A percentile compares a stretch with the other conserved stretches of the same genome.
Conservation (phyloP, 192 early-diverging fungal species). For the Umbelopsis sp. region DNA sequence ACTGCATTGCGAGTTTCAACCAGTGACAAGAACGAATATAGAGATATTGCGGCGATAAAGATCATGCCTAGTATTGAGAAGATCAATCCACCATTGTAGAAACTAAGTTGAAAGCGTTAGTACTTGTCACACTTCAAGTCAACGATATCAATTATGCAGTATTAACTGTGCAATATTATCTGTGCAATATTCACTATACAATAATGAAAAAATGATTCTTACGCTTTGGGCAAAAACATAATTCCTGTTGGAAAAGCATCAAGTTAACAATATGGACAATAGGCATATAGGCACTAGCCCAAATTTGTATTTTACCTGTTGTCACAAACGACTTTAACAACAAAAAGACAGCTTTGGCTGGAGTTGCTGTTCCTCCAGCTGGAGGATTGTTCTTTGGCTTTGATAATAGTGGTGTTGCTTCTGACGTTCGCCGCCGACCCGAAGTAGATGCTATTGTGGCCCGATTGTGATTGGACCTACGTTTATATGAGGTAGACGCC, state of each 20-base stretch:
- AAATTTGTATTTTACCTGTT: conserved; percentile 23
- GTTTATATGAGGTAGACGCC: not conserved
- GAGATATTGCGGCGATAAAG: conserved; percentile 62
- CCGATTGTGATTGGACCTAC: not conserved
- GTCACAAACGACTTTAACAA: conserved; percentile 78
- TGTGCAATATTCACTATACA: too few relatives aligned
- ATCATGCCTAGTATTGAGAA: conserved; percentile 63
- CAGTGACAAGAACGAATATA: conserved; percentile 67
- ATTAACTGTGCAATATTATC: too few relatives aligned
- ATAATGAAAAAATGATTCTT: not conserved
- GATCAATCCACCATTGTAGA: conserved; percentile 62
- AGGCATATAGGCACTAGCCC: not conserved
- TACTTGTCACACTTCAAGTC: not conserved
- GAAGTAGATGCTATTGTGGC: conserved; percentile 2
- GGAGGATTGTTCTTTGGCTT: conserved; percentile 23
- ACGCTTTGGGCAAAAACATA: conserved; percentile 40
- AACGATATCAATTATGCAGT: too few relatives aligned
- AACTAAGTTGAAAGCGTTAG: conserved; percentile 44
- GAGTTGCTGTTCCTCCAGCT: conserved; percentile 59
- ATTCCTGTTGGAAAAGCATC: conserved; percentile 29
- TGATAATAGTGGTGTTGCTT: conserved; percentile 34
- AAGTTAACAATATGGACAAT: not conserved
- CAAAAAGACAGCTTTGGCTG: conserved; percentile 74
- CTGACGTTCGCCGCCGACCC: conserved; percentile 26
- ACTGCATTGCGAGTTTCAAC: conserved; percentile 63